Percentiles rank a stretch among this genome's conserved stretches.
Evolutionary conservation across 148 eudicot species (phyloP).

Genomic region (Rhododendron ferrugineum): DNA sequence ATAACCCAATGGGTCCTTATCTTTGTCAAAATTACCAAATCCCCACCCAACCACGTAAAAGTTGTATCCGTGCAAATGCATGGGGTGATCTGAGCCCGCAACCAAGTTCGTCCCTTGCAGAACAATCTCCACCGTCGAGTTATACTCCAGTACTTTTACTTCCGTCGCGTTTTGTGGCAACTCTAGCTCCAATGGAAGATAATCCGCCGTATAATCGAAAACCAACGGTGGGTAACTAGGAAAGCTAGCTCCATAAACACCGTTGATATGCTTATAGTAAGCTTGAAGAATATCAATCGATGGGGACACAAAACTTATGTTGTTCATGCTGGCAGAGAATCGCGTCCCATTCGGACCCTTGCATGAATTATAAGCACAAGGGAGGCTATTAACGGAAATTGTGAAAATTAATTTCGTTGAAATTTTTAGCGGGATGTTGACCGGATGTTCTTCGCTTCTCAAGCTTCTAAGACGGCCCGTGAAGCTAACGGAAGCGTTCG

Average conservation of each 20-base stretch:
- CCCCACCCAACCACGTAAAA: constrained; percentile 23
- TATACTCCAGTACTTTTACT: constrained; percentile 12
- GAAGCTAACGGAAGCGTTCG: constrained; percentile 8
- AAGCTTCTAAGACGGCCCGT: constrained; percentile 7
- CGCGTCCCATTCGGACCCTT: constrained; percentile 10
- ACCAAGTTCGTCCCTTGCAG: constrained; percentile 16
- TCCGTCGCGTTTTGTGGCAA: background rate
- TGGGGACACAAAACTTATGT: constrained; percentile 14
- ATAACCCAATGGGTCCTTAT: constrained; percentile 15
- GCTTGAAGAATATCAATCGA: constrained; percentile 18
- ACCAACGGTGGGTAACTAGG: constrained; percentile 10
- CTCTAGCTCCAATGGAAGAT: constrained; percentile 2
- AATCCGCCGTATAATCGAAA: constrained; percentile 12
- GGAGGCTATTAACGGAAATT: constrained; percentile 7
- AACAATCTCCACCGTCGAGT: constrained; percentile 18
- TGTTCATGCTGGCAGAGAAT: constrained; percentile 15
- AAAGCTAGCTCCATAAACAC: constrained; percentile 15
- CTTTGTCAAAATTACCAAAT: constrained; percentile 18
- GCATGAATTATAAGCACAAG: constrained; percentile 8
- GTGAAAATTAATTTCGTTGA: constrained; percentile 12
- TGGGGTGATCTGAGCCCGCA: constrained; percentile 18
- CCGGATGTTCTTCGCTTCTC: constrained; percentile 1
- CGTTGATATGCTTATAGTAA: constrained; percentile 13
- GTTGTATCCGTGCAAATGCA: constrained; percentile 23
- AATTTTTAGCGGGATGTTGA: background rate